Evolutionary conservation across 306 rosid species (phyloP).

Genomic region (Citrullus colocynthis): DNA sequence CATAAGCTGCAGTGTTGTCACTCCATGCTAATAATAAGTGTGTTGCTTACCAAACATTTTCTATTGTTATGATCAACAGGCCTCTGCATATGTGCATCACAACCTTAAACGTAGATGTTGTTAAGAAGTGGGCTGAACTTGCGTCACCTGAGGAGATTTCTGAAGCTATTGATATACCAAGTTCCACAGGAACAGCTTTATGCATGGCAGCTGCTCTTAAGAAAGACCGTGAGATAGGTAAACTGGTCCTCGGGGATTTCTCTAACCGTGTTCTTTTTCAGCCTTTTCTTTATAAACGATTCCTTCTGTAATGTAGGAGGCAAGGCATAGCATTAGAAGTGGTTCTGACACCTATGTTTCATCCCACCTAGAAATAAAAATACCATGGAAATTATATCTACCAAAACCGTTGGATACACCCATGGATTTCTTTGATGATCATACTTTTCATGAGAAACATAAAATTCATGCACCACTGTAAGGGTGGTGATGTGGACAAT

Average conservation of each 20-base stretch:
- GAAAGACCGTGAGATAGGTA: slow-evolving; percentile 94
- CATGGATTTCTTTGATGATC: background rate
- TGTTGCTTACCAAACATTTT: slow-evolving; percentile 11
- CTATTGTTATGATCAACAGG: slow-evolving; percentile 23
- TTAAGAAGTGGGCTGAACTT: slow-evolving; percentile 92
- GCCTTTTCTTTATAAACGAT: background rate
- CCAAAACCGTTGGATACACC: background rate
- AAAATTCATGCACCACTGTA: background rate
- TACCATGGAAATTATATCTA: background rate
- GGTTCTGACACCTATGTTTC: background rate
- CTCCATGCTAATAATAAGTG: background rate
- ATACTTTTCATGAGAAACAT: background rate
- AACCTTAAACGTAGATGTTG: slow-evolving; percentile 94
- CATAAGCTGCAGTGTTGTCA: background rate
- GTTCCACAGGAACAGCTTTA: slow-evolving; percentile 82
- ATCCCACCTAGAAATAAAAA: background rate
- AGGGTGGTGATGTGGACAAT: background rate
- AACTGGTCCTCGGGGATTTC: slow-evolving; percentile 4
- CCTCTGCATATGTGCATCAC: slow-evolving; percentile 96
- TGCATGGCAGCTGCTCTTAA: slow-evolving; percentile 98
- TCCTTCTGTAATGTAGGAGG: background rate
- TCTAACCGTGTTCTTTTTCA: background rate
- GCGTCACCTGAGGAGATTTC: slow-evolving; percentile 68
- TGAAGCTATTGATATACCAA: slow-evolving; percentile 74
- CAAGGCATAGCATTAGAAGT: background rate